Conservation (phyloP, 805 yeast genomes). For the Candida cerambycidarum region DNA sequence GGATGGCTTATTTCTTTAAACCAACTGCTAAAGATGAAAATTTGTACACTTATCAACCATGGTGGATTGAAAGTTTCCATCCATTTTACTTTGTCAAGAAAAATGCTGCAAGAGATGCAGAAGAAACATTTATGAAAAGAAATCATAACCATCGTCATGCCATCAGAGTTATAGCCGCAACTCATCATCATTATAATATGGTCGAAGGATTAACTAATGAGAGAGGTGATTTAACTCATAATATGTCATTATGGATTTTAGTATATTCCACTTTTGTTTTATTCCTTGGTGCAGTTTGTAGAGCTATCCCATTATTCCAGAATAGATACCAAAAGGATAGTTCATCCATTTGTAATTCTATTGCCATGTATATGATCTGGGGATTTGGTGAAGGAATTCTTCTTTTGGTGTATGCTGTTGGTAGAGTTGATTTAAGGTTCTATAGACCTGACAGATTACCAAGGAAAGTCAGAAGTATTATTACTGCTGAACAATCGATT, state of each 20-base stretch:
- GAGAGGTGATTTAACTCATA: conserved; percentile 48
- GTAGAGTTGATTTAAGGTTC: conserved; percentile 72
- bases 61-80: conserved; percentile 71
- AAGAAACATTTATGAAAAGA: conserved; percentile 43
- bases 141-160: conserved; percentile 51
- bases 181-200: conserved; percentile 42
- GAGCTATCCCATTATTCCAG: conserved; percentile 50
- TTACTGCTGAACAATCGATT: conserved; percentile 40
- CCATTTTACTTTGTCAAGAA: conserved; percentile 59
- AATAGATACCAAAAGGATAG: conserved; percentile 18
- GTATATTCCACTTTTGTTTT: conserved; percentile 47
- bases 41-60: conserved; percentile 66
- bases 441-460: conserved; percentile 68
- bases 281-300: conserved; percentile 49
- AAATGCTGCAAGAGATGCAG: conserved; percentile 50
- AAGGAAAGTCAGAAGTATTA: conserved; percentile 33
- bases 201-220: conserved; percentile 33
- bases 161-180: conserved; percentile 60
- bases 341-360: conserved; percentile 40
- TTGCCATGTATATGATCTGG: conserved; percentile 65
- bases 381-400: conserved; percentile 63
- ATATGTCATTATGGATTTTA: conserved; percentile 49
- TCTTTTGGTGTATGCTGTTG: conserved; percentile 53
- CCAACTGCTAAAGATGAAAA: conserved; percentile 52
- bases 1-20: conserved; percentile 51